These are phyloP conservation scores for Intubia oerlemansii DNA, from an alignment of 2,329 filamentous ascomycete species.

Conservation along the genomic window DNA sequence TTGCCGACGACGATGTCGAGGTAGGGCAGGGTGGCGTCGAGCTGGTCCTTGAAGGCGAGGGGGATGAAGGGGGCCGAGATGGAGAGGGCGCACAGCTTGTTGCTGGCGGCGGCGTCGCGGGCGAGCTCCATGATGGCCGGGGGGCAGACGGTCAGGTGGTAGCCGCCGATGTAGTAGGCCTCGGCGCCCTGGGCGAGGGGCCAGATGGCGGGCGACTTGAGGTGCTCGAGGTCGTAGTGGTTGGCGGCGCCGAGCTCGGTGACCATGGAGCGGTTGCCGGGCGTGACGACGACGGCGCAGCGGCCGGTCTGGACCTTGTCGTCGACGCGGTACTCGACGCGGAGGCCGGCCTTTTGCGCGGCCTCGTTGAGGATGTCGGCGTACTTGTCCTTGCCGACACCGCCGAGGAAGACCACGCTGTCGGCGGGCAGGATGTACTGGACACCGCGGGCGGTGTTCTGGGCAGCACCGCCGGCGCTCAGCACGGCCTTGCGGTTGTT, in stretches of 20 bases:
- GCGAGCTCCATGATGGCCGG: conserved; percentile 76
- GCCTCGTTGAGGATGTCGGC: conserved; percentile 72
- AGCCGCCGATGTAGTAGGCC: conserved; percentile 85
- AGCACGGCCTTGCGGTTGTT: conserved; percentile 84
- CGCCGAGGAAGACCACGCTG: conserved; percentile 83
- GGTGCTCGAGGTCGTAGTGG: conserved; percentile 85
- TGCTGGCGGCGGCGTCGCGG: conserved; percentile 67
- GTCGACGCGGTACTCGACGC: conserved; percentile 89
- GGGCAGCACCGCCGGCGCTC: conserved; percentile 86
- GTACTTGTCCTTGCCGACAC: conserved; percentile 91
- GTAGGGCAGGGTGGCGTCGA: conserved; percentile 72
- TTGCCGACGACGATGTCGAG: conserved; percentile 95
- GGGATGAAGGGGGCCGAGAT: conserved; percentile 90
- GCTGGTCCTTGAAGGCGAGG: conserved; percentile 92
- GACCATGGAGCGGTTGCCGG: conserved; percentile 83
- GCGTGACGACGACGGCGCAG: conserved; percentile 92
- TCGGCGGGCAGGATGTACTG: conserved; percentile 86
- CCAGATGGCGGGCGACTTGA: conserved; percentile 86
- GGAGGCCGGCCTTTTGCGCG: conserved; percentile 69
- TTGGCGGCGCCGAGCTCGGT: conserved; percentile 94
- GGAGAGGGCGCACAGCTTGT: conserved; percentile 85
- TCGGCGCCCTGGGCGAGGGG: conserved; percentile 71
- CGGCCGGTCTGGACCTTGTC: conserved; percentile 67
- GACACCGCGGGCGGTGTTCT: conserved; percentile 91
- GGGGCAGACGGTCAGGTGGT: conserved; percentile 91